These are phyloP conservation scores for Arabidopsis hybrid DNA, from an alignment of 441 rosid genomes.

Conservation along the genomic window DNA sequence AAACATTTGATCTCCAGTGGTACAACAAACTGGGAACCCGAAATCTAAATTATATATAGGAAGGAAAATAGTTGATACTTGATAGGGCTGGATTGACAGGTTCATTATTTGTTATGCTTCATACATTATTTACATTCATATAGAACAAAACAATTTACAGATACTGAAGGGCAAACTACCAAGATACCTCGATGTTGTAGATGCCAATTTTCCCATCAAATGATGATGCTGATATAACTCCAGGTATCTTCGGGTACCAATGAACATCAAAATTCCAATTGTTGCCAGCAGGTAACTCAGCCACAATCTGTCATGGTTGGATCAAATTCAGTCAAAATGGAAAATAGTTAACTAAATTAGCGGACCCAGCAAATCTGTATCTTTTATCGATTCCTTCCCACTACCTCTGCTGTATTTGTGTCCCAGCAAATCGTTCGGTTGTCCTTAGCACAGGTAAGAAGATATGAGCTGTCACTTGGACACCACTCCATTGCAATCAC, in stretches of 20 bases:
- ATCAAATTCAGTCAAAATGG: slow-evolving; percentile 30
- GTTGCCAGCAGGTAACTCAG: slow-evolving; percentile 94
- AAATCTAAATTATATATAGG: slow-evolving; percentile 9
- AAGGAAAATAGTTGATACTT: slow-evolving; percentile 24
- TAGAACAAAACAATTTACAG: slow-evolving; percentile 2
- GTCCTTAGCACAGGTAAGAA: slow-evolving; percentile 98
- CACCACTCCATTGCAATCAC: slow-evolving; percentile 99
- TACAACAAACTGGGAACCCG: slow-evolving; percentile 10
- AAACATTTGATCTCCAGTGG: slow-evolving; percentile 19
- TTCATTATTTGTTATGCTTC: slow-evolving; percentile 10
- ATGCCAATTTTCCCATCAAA: slow-evolving; percentile 97
- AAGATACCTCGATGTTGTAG: slow-evolving; percentile 91
- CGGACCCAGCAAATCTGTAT: slow-evolving; percentile 14
- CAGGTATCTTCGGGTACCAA: slow-evolving; percentile 97
- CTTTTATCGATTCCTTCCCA: slow-evolving; percentile 16
- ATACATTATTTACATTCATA: slow-evolving; percentile 1
- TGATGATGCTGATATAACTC: slow-evolving; percentile 96
- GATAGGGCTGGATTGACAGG: slow-evolving; percentile 24
- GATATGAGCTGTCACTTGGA: slow-evolving; percentile 89
- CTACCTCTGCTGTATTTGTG: slow-evolving; percentile 87
- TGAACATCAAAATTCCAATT: slow-evolving; percentile 99
- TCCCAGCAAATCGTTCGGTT: slow-evolving; percentile 99
- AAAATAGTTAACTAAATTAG: slow-evolving; percentile 21
- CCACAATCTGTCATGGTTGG: slow-evolving; percentile 67
- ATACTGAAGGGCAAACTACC: slow-evolving; percentile 12